Conservation (phyloP, 805 yeast species). For the Wickerhamomyces queroliae region DNA sequence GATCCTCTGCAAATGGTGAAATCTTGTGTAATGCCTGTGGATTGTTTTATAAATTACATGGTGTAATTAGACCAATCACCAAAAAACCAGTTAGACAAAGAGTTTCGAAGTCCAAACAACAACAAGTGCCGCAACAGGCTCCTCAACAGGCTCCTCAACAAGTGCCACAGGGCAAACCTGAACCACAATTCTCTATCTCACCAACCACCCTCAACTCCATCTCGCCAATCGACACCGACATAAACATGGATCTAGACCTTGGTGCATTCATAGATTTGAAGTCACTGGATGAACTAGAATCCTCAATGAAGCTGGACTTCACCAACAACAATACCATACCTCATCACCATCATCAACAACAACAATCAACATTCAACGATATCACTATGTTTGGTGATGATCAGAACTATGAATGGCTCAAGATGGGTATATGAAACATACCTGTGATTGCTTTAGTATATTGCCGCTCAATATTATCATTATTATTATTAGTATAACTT, state of each 20-base stretch:
- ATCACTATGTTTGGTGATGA: background rate
- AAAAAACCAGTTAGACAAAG: constrained; percentile 1
- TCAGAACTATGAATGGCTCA: constrained; percentile 16
- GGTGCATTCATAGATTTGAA: background rate
- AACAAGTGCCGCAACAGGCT: background rate
- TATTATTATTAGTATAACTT: too few species aligned
- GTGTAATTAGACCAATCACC: constrained; percentile 71
- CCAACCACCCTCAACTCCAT: too few species aligned
- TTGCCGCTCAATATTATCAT: too few species aligned
- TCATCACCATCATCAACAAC: background rate
- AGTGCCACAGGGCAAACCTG: background rate
- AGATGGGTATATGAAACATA: constrained; percentile 16
- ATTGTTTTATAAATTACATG: constrained; percentile 82
- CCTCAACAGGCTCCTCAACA: background rate
- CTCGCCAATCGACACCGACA: background rate
- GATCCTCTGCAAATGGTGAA: constrained; percentile 84
- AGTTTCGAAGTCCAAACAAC: constrained; percentile 1
- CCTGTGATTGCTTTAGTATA: too few species aligned
- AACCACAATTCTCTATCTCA: too few species aligned
- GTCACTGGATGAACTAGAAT: background rate
- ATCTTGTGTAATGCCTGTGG: constrained; percentile 97
- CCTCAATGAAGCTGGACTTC: too few species aligned
- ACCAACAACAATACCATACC: background rate
- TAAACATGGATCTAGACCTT: background rate
- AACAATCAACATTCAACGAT: constrained; percentile 1